Percentiles rank a stretch among this genome's conserved stretches.
Conservation (phyloP, 768 basidiomycete genomes). For the Phanerochaete sordida region DNA sequence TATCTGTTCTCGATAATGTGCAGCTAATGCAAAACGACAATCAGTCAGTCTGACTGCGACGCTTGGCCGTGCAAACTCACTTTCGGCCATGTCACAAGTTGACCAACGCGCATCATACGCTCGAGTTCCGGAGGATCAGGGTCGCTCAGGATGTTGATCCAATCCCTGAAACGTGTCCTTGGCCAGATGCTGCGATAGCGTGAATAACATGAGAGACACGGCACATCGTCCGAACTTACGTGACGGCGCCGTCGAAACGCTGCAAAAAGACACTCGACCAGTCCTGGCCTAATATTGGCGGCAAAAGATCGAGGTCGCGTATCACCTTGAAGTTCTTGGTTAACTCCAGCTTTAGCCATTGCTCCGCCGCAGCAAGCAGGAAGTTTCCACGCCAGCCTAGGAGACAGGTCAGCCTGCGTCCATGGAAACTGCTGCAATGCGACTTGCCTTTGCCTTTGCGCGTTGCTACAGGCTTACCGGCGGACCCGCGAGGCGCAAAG, state of each 20-base stretch:
- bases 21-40: slow-evolving; percentile 44
- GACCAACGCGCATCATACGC: slow-evolving; percentile 84
- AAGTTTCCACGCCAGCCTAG: slow-evolving; percentile 95
- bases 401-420: background rate
- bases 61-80: slow-evolving; percentile 35
- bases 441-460: slow-evolving; percentile 77
- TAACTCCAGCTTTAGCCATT: slow-evolving; percentile 92
- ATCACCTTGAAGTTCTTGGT: slow-evolving; percentile 97
- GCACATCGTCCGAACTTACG: slow-evolving; percentile 46
- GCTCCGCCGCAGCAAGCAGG: slow-evolving; percentile 86
- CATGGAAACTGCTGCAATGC: background rate
- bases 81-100: slow-evolving; percentile 96
- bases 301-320: slow-evolving; percentile 91
- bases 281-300: slow-evolving; percentile 89
- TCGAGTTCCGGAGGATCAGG: slow-evolving; percentile 77
- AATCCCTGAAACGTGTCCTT: slow-evolving; percentile 79
- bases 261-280: slow-evolving; percentile 98
- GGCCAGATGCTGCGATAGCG: slow-evolving; percentile 67
- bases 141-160: slow-evolving; percentile 80
- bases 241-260: slow-evolving; percentile 84
- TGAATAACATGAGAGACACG: background rate
- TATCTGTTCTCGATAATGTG: slow-evolving; percentile 94
- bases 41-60: background rate
- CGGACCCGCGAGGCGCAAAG: slow-evolving; percentile 86
- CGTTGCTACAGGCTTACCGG: slow-evolving; percentile 92